Evolutionary conservation across 805 yeast genomes (phyloP), one percentile per base, ranked within the genome.

Genomic region (Saccharomycopsis babjevae): DNA sequence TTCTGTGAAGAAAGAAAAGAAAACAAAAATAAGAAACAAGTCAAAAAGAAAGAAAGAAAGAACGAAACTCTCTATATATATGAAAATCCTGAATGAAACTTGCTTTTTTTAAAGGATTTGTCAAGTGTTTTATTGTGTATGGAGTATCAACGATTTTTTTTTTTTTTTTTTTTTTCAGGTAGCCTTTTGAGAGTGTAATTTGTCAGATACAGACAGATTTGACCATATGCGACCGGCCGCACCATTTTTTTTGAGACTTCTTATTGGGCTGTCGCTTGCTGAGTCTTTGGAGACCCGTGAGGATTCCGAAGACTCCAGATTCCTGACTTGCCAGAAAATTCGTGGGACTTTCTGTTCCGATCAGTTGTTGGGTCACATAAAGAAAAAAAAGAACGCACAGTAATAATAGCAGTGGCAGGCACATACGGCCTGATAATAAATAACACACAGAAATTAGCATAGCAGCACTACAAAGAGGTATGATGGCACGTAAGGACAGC

Each of bases 271-370:
- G 52, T n/a, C 28, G 32, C 32, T 22, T 22, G 32, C 32, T 22
- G n/a, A 13, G 32, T 22, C 30, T 46, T 32, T 20, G 13, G 52
- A 42, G 50, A 42, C 15, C 18, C 28, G 50, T 13, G 25, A 28
- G 52, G 52, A 46, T 46, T 46, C 52, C 52, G 52, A 46, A 25
- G 30, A 46, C 52, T 46, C 52, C 52, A 46, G 25, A 46, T 25
- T 40, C 18, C 22, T n/a, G 28, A 28, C 52, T 16, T 22, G 52
- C 32, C n/a, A 46, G 52, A 25, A 22, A 22, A 25, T 25, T 25
- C 25, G 28, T 22, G 25, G 52, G 25, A 46, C 28, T 15, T 22
- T 46, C n/a, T 22, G 52, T 46, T 46, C 52, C 52, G 52, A 28
- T 28, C 52, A 46, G 28, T 18, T 28, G 28, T 11, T 22, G 52